phyloP scores from a whole-genome alignment of 2,329 filamentous ascomycete genomes.

The Talaromyces rugulosus region DNA sequence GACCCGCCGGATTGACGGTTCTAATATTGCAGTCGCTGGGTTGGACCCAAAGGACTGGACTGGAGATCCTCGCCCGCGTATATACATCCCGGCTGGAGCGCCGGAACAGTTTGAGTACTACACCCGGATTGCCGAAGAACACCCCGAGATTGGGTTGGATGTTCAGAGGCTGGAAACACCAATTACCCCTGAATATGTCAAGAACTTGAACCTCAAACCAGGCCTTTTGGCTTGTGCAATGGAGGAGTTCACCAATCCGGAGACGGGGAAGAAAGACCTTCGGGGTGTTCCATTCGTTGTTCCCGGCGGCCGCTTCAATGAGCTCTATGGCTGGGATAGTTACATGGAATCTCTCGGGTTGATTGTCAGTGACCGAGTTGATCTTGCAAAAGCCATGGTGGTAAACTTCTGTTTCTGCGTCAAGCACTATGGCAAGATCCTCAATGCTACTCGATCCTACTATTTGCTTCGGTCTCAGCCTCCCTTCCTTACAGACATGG shows the following conservation, averaged over 20 bases:
- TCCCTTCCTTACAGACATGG: constrained; percentile 96
- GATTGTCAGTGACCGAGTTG: constrained; percentile 75
- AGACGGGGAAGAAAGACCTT: constrained; percentile 66
- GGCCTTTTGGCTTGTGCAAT: constrained; percentile 87
- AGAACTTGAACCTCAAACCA: constrained; percentile 79
- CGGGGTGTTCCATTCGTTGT: constrained; percentile 92
- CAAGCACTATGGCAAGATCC: constrained; percentile 95
- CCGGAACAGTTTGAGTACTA: constrained; percentile 92
- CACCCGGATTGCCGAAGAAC: constrained; percentile 67
- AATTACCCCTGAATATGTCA: constrained; percentile 76
- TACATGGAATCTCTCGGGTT: constrained; percentile 97
- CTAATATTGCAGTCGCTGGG: constrained; percentile 72
- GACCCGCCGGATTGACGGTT: constrained; percentile 84
- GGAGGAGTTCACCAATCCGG: constrained; percentile 66
- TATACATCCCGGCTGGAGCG: constrained; percentile 81
- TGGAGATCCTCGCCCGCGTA: constrained; percentile 77
- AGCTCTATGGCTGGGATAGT: constrained; percentile 97
- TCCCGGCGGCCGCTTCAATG: constrained; percentile 94
- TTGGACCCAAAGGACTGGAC: constrained; percentile 96
- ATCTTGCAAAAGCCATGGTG: constrained; percentile 92
- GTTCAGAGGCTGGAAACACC: constrained; percentile 69
- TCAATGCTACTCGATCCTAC: constrained; percentile 95
- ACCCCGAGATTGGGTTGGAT: constrained; percentile 81
- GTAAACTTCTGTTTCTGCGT: constrained; percentile 97
- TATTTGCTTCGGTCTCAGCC: constrained; percentile 93